Evolutionary conservation across 768 basidiomycete genomes (phyloP), one percentile per base, ranked within the genome.

Genomic region (Astraeus odoratus): DNA sequence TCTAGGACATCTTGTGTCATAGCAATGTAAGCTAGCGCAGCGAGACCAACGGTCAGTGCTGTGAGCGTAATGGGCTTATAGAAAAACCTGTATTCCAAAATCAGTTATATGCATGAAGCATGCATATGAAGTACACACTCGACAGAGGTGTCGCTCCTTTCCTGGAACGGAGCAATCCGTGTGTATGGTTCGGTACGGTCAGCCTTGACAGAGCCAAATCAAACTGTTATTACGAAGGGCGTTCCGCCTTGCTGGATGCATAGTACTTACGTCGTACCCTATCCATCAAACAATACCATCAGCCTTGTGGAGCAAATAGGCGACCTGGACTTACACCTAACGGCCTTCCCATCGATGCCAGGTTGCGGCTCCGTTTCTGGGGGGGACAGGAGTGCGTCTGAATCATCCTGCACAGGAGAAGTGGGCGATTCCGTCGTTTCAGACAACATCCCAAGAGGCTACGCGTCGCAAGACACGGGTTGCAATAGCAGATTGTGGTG

Each of bases 131-230:
- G 3, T 33, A 42, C 82, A 54, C 55, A 88, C 87, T 90, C 89
- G 50, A 91, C 75, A 51, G 79, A 86, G 19, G 88, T 86, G 58
- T 91, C 88, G 59, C 80, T 75, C 56, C 73, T 79, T 67, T 89
- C 86, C 61, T 90, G 86, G 61, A 91, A 91, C 22, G 88, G 88
- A 37, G 73, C 72, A 53, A 88, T 91, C 47, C 81, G 76, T 16
- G 88, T 91, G 58, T 91, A 91, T 8, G 88, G 55, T 61, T 91
- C 88, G 38, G 83, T 81, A 52, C 86, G 80, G 66, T 91, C 78
- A 47, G 89, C 89, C 87, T 91, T 39, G 26, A 27, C 35, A 36
- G 38, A 40, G 29, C 51, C 20, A 50, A 48, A 60, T 46, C 50
- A 49, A 50, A 43, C 45, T 50, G 35, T 50, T 43, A 29, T 41